phyloP scores from a whole-genome alignment of 2,329 filamentous ascomycete genomes.

The Cercospora citrullina region DNA sequence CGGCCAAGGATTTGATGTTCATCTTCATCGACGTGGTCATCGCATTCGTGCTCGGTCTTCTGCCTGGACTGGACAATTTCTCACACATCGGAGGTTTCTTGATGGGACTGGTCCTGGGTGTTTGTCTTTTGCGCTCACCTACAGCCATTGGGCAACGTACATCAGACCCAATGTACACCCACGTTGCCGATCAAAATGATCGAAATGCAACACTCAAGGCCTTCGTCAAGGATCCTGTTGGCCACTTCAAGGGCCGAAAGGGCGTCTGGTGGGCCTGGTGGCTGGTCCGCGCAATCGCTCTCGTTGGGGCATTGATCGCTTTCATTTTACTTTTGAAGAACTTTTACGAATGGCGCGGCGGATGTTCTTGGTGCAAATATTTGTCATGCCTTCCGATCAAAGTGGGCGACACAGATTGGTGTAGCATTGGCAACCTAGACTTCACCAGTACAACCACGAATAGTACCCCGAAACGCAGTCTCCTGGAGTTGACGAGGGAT shows the following conservation, averaged over 20 bases:
- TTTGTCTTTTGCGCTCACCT: conserved; percentile 86
- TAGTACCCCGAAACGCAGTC: conserved; percentile 19
- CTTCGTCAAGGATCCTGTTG: conserved; percentile 55
- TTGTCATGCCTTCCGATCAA: conserved; percentile 79
- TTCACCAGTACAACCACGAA: conserved; percentile 34
- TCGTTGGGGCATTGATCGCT: conserved; percentile 77
- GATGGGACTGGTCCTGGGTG: conserved; percentile 83
- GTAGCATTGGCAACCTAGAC: conserved; percentile 52
- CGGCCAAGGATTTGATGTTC: conserved; percentile 82
- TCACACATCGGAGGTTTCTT: conserved; percentile 94
- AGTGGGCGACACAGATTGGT: conserved; percentile 56
- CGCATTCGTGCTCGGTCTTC: conserved; percentile 85
- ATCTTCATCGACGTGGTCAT: conserved; percentile 83
- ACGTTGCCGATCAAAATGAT: conserved; percentile 22
- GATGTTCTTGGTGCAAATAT: conserved; percentile 92
- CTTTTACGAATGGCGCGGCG: conserved; percentile 78
- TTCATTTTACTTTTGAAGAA: conserved; percentile 87
- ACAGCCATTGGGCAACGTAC: conserved; percentile 52
- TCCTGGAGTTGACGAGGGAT: conserved; percentile 21
- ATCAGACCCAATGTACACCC: conserved; percentile 26
- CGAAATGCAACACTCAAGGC: conserved; percentile 38
- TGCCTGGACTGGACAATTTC: conserved; percentile 95
- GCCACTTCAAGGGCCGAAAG: conserved; percentile 90
- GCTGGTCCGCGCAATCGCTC: conserved; percentile 74
- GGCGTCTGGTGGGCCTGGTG: conserved; percentile 98